Percentiles rank a stretch among this genome's conserved stretches.
phyloP scores from a whole-genome alignment of 1,139 yeast genomes.

The Sugiyamaella xylanicola region DNA sequence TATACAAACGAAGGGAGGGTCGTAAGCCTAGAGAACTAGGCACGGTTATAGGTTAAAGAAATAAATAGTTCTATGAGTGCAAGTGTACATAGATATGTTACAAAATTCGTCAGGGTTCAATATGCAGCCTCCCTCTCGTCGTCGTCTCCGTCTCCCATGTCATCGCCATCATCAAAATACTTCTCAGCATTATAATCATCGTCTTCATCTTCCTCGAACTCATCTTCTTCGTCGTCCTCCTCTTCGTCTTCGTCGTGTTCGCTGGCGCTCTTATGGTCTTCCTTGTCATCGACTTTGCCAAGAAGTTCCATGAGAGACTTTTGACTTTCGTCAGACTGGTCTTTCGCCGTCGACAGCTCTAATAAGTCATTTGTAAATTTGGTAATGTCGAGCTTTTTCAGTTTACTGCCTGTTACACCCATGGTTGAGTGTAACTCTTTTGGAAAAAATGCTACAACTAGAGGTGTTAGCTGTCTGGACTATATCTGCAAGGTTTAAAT shows the following conservation, averaged over 20 bases:
- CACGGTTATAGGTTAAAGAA: not conserved
- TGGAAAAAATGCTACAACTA: constrained; percentile 59
- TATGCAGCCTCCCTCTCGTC: constrained; percentile 70
- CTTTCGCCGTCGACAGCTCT: constrained; percentile 43
- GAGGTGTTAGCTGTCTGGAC: too few relatives aligned
- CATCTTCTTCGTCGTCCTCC: constrained; percentile 79
- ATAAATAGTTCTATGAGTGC: constrained; percentile 12
- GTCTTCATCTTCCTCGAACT: constrained; percentile 72
- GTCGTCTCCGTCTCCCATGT: constrained; percentile 50
- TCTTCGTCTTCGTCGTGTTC: constrained; percentile 71
- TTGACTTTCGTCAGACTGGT: constrained; percentile 50
- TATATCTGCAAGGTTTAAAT: too few relatives aligned
- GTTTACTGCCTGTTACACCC: constrained; percentile 57
- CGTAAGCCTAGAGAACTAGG: too few relatives aligned
- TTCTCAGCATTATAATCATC: constrained; percentile 71
- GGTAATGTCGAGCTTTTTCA: constrained; percentile 36
- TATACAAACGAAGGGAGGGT: too few relatives aligned
- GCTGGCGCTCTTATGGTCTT: constrained; percentile 50
- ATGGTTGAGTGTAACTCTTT: constrained; percentile 72
- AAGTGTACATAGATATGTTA: not conserved
- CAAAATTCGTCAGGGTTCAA: constrained; percentile 36
- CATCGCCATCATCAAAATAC: constrained; percentile 52
- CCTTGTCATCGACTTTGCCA: constrained; percentile 48
- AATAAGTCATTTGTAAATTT: constrained; percentile 38
- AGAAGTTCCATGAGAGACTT: constrained; percentile 11